phyloP scores from a whole-genome alignment of 1,284 basidiomycete species.

The Cutaneotrichosporon mucoides region DNA sequence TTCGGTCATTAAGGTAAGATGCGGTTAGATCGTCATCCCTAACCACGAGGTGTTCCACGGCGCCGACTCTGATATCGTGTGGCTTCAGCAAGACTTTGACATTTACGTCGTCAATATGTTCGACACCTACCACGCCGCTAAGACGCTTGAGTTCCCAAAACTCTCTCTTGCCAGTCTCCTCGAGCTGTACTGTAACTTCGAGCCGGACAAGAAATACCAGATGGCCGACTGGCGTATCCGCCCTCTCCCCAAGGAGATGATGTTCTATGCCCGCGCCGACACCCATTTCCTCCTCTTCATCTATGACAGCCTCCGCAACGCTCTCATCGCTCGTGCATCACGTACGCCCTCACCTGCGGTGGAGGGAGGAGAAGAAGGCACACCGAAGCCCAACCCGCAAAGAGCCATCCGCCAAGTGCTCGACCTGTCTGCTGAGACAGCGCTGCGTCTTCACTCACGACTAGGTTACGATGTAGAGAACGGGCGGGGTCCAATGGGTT shows the following conservation, averaged over 20 bases:
- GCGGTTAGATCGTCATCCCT: neutral
- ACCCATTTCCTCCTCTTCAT: constrained; percentile 92
- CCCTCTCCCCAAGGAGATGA: constrained; percentile 83
- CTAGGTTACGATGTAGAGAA: constrained; percentile 64
- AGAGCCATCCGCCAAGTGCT: constrained; percentile 56
- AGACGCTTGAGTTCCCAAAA: constrained; percentile 73
- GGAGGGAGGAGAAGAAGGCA: constrained; percentile 3
- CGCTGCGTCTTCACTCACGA: constrained; percentile 62
- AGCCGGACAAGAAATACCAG: constrained; percentile 94
- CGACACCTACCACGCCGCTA: constrained; percentile 93
- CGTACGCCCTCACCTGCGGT: constrained; percentile 30
- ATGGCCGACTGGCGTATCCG: constrained; percentile 95
- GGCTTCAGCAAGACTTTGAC: constrained; percentile 95
- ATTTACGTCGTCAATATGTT: constrained; percentile 91
- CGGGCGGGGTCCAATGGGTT: constrained; percentile 67
- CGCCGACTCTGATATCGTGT: constrained; percentile 87
- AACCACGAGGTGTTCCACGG: constrained; percentile 76
- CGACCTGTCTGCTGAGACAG: constrained; percentile 65
- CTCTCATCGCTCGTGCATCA: constrained; percentile 60
- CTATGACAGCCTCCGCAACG: constrained; percentile 87
- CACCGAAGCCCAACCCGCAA: constrained; percentile 30
- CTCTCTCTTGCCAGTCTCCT: constrained; percentile 80
- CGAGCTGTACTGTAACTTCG: constrained; percentile 84
- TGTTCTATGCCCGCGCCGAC: constrained; percentile 87
- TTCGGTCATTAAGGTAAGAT: constrained; percentile 70